phyloP scores from a whole-genome alignment of 2,329 filamentous ascomycete genomes.

The Phoma sp. region DNA sequence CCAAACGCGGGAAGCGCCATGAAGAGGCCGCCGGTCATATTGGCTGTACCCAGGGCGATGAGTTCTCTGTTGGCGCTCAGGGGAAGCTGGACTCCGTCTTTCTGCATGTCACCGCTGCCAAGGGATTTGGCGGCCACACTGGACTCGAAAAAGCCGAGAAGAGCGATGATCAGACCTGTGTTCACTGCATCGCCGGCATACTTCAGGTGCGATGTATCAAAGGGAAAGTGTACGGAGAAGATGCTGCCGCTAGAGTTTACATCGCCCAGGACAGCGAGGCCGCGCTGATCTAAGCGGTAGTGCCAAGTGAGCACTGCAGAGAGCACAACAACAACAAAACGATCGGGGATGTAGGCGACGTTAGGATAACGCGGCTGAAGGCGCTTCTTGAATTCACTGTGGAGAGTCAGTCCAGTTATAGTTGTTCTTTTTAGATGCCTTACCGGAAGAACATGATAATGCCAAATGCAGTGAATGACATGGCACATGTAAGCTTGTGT shows the following conservation, averaged over 20 bases:
- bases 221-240: conserved; percentile 87
- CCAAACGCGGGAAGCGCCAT: conserved; percentile 93
- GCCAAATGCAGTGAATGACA: conserved; percentile 79
- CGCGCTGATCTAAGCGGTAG: conserved; percentile 78
- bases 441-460: conserved; percentile 82
- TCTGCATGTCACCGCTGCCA: conserved; percentile 54
- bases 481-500: conserved; percentile 75
- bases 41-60: conserved; percentile 87
- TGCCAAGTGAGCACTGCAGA: conserved; percentile 80
- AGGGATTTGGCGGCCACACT: conserved; percentile 94
- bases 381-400: conserved; percentile 75
- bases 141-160: conserved; percentile 98
- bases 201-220: conserved; percentile 74
- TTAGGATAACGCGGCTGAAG: conserved; percentile 79
- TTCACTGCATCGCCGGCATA: conserved; percentile 87
- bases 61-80: conserved; percentile 92
- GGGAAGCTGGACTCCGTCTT: conserved; percentile 76
- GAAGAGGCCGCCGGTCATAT: conserved; percentile 89
- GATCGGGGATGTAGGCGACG: conserved; percentile 89
- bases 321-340: conserved; percentile 85
- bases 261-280: conserved; percentile 82
- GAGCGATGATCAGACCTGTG: conserved; percentile 89
- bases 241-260: conserved; percentile 74
- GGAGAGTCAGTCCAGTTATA: not conserved
- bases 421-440: not conserved